These are phyloP conservation scores for Cinchona pubescens DNA, from an alignment of 257 asterid genomes.

Conservation along the genomic window DNA sequence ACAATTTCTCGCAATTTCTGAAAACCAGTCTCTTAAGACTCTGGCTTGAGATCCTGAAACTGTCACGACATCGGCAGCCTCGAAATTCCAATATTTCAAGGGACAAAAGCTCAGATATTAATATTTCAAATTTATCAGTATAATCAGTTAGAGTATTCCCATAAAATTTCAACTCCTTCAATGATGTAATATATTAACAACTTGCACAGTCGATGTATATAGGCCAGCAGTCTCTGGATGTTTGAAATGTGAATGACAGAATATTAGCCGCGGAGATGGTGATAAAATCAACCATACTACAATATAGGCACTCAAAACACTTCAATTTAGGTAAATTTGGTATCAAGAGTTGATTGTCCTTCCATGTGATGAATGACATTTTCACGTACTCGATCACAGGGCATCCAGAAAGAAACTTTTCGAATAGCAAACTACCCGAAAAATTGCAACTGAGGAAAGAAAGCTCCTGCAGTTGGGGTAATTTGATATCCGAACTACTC, in stretches of 20 bases:
- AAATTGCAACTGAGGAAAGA: not conserved
- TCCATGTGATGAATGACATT: not conserved
- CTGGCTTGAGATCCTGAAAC: conserved; percentile 5
- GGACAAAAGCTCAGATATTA: not conserved
- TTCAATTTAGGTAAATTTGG: not conserved
- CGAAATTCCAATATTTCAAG: conserved; percentile 14
- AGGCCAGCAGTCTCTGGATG: not conserved
- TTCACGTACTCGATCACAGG: conserved; percentile 14
- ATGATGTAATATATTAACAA: not conserved
- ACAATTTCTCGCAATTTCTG: not conserved
- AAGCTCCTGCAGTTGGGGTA: conserved; percentile 5
- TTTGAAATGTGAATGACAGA: conserved; percentile 10
- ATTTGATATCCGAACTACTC: not conserved
- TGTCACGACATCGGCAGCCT: not conserved
- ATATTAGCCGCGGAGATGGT: conserved; percentile 7
- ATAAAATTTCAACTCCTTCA: conserved; percentile 11
- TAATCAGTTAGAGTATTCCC: not conserved
- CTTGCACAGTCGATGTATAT: not conserved
- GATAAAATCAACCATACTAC: conserved; percentile 1
- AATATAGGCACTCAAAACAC: conserved; percentile 8
- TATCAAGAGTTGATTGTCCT: not conserved
- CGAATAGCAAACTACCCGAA: not conserved
- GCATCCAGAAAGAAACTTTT: conserved; percentile 7
- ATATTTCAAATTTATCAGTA: too few relatives aligned
- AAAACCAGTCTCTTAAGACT: conserved; percentile 12